Evolutionary conservation across 352 stramenopile genomes (phyloP), one percentile per base, ranked within the genome.

Genomic region (Aphanomyces stellatus): DNA sequence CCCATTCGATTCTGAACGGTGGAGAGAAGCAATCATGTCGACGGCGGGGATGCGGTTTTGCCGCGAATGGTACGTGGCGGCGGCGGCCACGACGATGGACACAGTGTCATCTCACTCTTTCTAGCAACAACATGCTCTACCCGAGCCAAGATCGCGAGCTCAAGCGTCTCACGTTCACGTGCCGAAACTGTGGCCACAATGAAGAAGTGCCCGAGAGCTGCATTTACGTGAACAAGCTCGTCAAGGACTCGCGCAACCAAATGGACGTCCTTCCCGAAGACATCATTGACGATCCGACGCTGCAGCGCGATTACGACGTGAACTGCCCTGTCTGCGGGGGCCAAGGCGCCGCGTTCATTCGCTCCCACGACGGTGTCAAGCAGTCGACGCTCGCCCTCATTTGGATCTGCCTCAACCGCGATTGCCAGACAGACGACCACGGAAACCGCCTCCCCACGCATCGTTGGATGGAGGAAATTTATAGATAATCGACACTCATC

Each of bases 81-180:
- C 41, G 19, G 37, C 30, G 33, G 4, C 31, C 13, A 17, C 19
- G 15, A 22, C 33, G 30, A 30, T 17, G 49, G n/a, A 19, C 25
- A 31, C 4, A 56, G 22, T 10, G 15, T 33, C 7, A 31, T 24
- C 11, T 28, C 5, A 3, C 53, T n/a, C 3, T 30, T 25, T 6
- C 42, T 66, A 95, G 86, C 83, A 95, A 95, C 79, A 95, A 95
- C 74, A 95, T 95, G 86, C 79, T 95, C 76, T 95, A 95, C 74
- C 86, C 86, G 66, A 93, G 84, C 61, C 86, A 95, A 71, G 86
- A 95, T 75, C 86, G 86, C 37, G 86, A 95, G 60, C 76, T 92
- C 51, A 86, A 84, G 28, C 84, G 84, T 43, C 72, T 95, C 33
- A 88, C 88, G 74, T 95, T 95, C 66, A 84, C 84, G 51, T 95